Base-by-base conservation (phyloP, 495 filamentous ascomycete genomes). In the Aspergillus mulundensis region DNA sequence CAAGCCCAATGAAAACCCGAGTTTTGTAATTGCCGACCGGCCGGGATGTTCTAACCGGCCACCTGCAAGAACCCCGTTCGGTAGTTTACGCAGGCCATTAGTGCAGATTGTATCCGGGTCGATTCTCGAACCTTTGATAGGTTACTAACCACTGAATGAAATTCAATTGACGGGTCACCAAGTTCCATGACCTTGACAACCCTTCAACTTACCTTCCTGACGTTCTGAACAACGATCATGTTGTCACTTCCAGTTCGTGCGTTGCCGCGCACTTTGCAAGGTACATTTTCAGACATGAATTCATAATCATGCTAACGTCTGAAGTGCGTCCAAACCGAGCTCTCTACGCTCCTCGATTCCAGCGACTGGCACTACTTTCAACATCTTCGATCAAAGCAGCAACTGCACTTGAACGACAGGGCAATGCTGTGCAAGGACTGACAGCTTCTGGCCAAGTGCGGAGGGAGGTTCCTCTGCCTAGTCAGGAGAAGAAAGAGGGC, bases 401-500 rank as follows among this genome's bases (percentile, higher is more conserved):
- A 30, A 75, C 69, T 24, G 73, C 76, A 15, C 56, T 76, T 28
- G 70, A 77, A 56, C 73, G 48, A 61, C 81, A 65, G 70, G 74
- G 75, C 66, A 70, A 71, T 40, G 44, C 68, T 23, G 58, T 68
- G 7, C 68, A 70, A 50, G 47, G 61, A 18, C 63, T 84, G 14
- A 76, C 77, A 45, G 73, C 73, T 7, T 76, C 73, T 30, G 77
- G 76, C 55, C 80, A 84, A 66, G 73, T 74, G 47, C 77, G 83
- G 46, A 74, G 78, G 66, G 90, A 97, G 76, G 91, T 97, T 25
- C 89, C 85, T 60, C 77, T 98, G 56, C 82, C 90, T 39, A 94
- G 88, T 64, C 90, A 97, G 80, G 90, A 95, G 76, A 87, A 85
- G 60, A 95, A 90, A 74, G 91, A 97, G 80, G 91, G 93, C 66